phyloP scores from a whole-genome alignment of 148 eudicot genomes.

The Rhododendron ferrugineum region DNA sequence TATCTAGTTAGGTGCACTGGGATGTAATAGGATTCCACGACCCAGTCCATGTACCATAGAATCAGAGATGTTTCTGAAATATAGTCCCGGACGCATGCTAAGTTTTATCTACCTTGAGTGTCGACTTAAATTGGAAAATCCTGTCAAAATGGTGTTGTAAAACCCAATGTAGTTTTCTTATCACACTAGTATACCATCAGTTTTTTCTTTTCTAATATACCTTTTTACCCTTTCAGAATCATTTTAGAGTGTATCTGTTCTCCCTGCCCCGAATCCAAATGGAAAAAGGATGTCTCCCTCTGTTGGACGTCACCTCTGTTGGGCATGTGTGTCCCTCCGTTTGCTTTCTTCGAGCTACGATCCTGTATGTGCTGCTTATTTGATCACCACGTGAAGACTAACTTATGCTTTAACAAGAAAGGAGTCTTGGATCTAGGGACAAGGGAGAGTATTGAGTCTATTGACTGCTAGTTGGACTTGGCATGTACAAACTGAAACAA shows the following conservation, averaged over 20 bases:
- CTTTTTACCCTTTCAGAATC: background rate
- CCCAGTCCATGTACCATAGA: background rate
- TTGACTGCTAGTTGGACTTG: background rate
- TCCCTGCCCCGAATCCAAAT: background rate
- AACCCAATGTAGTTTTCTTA: background rate
- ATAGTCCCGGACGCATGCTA: background rate
- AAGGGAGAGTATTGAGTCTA: background rate
- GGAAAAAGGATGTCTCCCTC: background rate
- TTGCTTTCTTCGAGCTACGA: background rate
- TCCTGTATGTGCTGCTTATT: background rate
- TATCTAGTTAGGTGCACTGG: background rate
- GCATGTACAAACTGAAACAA: background rate
- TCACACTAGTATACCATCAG: background rate
- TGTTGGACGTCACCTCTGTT: background rate
- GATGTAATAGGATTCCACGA: background rate
- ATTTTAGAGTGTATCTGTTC: background rate
- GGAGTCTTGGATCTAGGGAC: background rate
- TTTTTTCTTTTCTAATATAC: background rate
- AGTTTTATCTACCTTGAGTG: background rate
- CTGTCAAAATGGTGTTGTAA: background rate
- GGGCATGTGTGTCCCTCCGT: background rate
- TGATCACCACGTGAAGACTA: background rate
- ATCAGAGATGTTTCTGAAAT: background rate
- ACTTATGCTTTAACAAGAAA: background rate
- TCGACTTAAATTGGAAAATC: background rate